Evolutionary conservation across 805 yeast genomes (phyloP), one percentile per base, ranked within the genome.

Genomic region (Brettanomyces naardenensis): DNA sequence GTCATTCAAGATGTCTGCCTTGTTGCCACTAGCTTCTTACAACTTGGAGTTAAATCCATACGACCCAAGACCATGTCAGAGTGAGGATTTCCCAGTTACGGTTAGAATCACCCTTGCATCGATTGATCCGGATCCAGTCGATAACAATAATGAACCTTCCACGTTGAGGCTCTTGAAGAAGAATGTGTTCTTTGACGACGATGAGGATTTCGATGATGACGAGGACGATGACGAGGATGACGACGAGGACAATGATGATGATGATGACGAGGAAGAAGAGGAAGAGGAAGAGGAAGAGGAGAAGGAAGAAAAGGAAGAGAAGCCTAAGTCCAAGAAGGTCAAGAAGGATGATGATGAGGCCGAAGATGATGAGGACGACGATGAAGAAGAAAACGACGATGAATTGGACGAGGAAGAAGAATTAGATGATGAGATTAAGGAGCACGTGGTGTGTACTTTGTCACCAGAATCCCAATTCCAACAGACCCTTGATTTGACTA

Each of bases 91-190:
- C 61, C 96, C 97, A 36, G 83, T 85, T 49, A 81, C 97, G 44
- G 78, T 90, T 50, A 84, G 95, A 65, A 62, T 90, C 54, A 89
- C 97, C 38, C 73, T 90, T 75, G 98, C 96, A 46, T 95, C 98
- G 43, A 71, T 92, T 54, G 96, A 90, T 65, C 95, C 96, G 45
- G 84, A 79, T 55, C 72, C 94, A 22, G 78, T 75, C 51, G 95
- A 87, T 53, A 88, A 80, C 46, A 76, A 77, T 53, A 78, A 71
- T 48, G 80, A 74, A 51, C 97, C 97, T 48, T 79, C 95, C 23
- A 87, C 96, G 52, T 73, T 92, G 57, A 82, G 95, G 69, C 73
- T 90, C 56, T 73, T 90, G 59, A 88, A 86, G 75, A 79, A 78
- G 57, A 68, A 63, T 33, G 58, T 61, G 20, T 54, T 62, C 46